Evolutionary conservation across 306 rosid species (phyloP).

Genomic region (Rubus parviflorus): DNA sequence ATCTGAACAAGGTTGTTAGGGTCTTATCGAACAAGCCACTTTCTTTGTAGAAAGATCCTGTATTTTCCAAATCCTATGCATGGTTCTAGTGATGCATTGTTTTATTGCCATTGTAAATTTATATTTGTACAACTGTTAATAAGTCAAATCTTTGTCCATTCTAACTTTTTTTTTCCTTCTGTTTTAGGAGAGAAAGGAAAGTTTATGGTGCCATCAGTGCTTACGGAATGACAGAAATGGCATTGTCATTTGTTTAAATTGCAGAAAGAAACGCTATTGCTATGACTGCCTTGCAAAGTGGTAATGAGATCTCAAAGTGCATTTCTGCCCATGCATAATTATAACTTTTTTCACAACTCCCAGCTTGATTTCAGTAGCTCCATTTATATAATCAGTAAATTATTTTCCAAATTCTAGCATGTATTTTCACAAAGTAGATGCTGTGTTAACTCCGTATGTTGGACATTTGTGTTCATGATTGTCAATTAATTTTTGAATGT

Average conservation of each 20-base stretch:
- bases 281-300: slow-evolving; percentile 59
- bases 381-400: not conserved
- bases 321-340: too few relatives aligned
- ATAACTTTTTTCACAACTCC: not conserved
- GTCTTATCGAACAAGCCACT: not conserved
- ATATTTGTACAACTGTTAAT: not conserved
- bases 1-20: slow-evolving; percentile 4
- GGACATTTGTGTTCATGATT: slow-evolving; percentile 6
- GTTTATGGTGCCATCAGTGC: slow-evolving; percentile 64
- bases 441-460: not conserved
- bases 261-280: slow-evolving; percentile 62
- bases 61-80: not conserved
- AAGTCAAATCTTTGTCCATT: slow-evolving; percentile 12
- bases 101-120: slow-evolving; percentile 15
- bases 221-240: slow-evolving; percentile 38
- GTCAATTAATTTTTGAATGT: slow-evolving; percentile 1
- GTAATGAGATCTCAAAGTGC: slow-evolving; percentile 31
- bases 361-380: not conserved
- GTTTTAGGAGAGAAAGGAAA: slow-evolving; percentile 42
- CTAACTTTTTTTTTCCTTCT: slow-evolving; percentile 15
- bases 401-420: not conserved
- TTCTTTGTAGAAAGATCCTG: not conserved
- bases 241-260: slow-evolving; percentile 43
- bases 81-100: not conserved
- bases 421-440: not conserved